These are phyloP conservation scores for Penicillium roqueforti DNA, from an alignment of 495 filamentous ascomycete genomes.

Conservation along the genomic window DNA sequence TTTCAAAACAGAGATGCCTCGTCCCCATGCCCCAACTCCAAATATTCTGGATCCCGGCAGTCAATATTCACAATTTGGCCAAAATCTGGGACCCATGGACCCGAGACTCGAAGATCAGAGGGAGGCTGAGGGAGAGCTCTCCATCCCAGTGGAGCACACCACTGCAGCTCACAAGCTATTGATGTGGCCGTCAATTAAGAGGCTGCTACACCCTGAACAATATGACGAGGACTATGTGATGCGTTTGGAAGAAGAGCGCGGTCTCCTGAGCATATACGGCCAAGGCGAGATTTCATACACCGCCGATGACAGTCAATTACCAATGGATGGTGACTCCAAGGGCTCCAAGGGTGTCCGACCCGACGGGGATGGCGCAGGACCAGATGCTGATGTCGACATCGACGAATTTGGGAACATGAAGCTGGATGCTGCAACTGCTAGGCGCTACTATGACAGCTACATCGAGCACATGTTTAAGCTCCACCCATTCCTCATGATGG, in stretches of 20 bases:
- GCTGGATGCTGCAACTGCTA: slow-evolving; percentile 58
- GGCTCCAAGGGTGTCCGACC: slow-evolving; percentile 6
- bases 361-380: slow-evolving; percentile 5
- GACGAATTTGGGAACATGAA: slow-evolving; percentile 59
- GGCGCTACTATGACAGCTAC: slow-evolving; percentile 65
- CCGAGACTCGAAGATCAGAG: slow-evolving; percentile 12
- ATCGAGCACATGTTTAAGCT: slow-evolving; percentile 77
- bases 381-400: slow-evolving; percentile 44
- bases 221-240: slow-evolving; percentile 65
- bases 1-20: background rate
- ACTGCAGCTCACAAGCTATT: slow-evolving; percentile 75
- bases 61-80: slow-evolving; percentile 3
- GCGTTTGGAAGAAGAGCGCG: slow-evolving; percentile 68
- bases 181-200: slow-evolving; percentile 63
- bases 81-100: slow-evolving; percentile 2
- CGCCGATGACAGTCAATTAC: slow-evolving; percentile 29
- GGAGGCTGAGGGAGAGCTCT: slow-evolving; percentile 48
- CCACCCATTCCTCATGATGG: slow-evolving; percentile 76
- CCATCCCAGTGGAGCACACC: slow-evolving; percentile 73
- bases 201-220: slow-evolving; percentile 45
- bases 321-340: slow-evolving; percentile 13
- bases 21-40: background rate
- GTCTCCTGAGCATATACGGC: slow-evolving; percentile 71
- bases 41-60: background rate
- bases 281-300: slow-evolving; percentile 67